Evolutionary conservation across 148 eudicot genomes (phyloP).

Genomic region (Polygonum maritimum): DNA sequence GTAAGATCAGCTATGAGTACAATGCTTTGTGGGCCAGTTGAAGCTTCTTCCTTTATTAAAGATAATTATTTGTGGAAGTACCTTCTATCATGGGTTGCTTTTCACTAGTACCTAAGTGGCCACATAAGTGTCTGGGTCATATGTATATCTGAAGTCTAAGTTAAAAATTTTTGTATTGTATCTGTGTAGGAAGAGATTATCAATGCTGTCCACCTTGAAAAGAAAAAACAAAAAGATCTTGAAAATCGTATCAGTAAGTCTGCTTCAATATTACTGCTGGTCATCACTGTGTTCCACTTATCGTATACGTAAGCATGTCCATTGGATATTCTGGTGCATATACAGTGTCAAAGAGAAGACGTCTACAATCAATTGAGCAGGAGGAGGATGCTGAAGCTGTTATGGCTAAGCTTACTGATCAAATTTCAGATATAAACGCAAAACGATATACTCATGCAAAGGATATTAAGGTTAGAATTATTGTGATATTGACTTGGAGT

Average conservation of each 20-base stretch:
- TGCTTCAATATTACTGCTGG: constrained; percentile 8
- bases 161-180: background rate
- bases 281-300: background rate
- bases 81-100: background rate
- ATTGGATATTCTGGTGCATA: constrained; percentile 11
- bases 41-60: background rate
- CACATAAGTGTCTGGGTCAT: background rate
- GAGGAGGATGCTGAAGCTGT: constrained; percentile 52
- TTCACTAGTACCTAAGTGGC: background rate
- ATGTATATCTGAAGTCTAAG: background rate
- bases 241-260: constrained; percentile 62
- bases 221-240: constrained; percentile 43
- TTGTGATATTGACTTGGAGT: background rate
- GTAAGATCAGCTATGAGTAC: constrained; percentile 34
- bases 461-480: constrained; percentile 46
- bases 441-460: constrained; percentile 46
- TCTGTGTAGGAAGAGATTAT: constrained; percentile 57
- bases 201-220: constrained; percentile 26
- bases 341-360: constrained; percentile 47
- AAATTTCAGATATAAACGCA: constrained; percentile 38
- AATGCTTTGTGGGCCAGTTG: background rate
- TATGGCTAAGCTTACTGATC: constrained; percentile 43
- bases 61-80: background rate
- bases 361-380: constrained; percentile 35
- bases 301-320: background rate